phyloP scores from a whole-genome alignment of 2,329 filamentous ascomycete genomes.

The Aureobasidium sp. region DNA sequence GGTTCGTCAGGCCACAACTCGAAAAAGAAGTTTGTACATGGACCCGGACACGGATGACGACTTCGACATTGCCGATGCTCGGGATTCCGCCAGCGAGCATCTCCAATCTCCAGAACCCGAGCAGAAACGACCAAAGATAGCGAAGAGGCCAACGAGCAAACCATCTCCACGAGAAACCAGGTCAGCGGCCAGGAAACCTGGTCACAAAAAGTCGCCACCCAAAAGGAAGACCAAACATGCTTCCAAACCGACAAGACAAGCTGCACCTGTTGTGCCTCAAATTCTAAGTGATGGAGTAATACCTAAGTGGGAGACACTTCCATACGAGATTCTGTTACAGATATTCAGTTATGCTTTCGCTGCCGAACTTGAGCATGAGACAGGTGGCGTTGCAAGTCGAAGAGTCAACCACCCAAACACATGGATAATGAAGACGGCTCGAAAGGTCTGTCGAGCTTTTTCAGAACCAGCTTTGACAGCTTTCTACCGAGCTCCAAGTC shows the following conservation, averaged over 20 bases:
- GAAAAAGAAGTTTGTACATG: slow-evolving; percentile 27
- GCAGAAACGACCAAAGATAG: slow-evolving; percentile 2
- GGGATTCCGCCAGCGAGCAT: not conserved
- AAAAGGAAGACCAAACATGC: slow-evolving; percentile 19
- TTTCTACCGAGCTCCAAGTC: slow-evolving; percentile 26
- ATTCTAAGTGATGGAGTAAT: slow-evolving; percentile 26
- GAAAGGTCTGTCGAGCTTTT: slow-evolving; percentile 27
- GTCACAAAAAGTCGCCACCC: slow-evolving; percentile 1
- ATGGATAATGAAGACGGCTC: slow-evolving; percentile 28
- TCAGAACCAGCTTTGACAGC: slow-evolving; percentile 30
- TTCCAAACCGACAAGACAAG: slow-evolving; percentile 20
- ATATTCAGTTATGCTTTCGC: slow-evolving; percentile 28
- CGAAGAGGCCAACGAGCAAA: slow-evolving; percentile 1
- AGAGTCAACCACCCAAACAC: slow-evolving; percentile 13
- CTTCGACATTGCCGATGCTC: slow-evolving; percentile 16
- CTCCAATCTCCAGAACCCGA: not conserved
- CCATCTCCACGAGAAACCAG: slow-evolving; percentile 12
- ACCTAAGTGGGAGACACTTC: slow-evolving; percentile 28
- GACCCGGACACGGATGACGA: slow-evolving; percentile 32
- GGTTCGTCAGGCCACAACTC: slow-evolving; percentile 24
- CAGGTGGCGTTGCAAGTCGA: slow-evolving; percentile 2
- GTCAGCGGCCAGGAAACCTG: slow-evolving; percentile 6
- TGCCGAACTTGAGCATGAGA: slow-evolving; percentile 10
- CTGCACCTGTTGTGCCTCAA: slow-evolving; percentile 3
- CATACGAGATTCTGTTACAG: slow-evolving; percentile 27